Conservation (phyloP, 768 basidiomycete genomes). For the Fomitopsis serialis region DNA sequence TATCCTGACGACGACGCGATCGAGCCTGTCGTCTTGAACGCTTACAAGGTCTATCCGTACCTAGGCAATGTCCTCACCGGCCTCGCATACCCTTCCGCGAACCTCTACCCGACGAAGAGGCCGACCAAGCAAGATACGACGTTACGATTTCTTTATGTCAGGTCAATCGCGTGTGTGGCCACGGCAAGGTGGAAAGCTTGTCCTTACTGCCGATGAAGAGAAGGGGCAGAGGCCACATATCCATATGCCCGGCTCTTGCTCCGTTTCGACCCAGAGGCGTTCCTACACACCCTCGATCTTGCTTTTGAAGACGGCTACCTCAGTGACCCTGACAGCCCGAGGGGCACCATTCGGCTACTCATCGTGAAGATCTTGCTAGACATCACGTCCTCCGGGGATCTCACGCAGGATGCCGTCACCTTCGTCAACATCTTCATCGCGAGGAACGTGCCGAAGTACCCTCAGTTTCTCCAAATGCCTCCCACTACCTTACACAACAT, state of each 20-base stretch:
- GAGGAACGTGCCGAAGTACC: slow-evolving; percentile 94
- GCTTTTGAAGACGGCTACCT: slow-evolving; percentile 93
- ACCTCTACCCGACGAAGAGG: slow-evolving; percentile 59
- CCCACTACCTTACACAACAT: slow-evolving; percentile 68
- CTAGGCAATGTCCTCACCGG: slow-evolving; percentile 78
- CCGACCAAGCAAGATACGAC: slow-evolving; percentile 59
- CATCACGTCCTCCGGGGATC: slow-evolving; percentile 49
- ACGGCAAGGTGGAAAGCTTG: slow-evolving; percentile 62
- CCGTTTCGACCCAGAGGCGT: slow-evolving; percentile 87
- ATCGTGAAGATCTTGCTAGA: slow-evolving; percentile 84
- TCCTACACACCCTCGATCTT: slow-evolving; percentile 89
- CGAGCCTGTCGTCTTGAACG: slow-evolving; percentile 60
- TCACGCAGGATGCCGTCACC: slow-evolving; percentile 61
- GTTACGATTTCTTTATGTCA: slow-evolving; percentile 84
- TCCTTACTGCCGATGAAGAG: slow-evolving; percentile 73
- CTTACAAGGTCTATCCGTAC: slow-evolving; percentile 91
- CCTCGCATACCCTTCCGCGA: slow-evolving; percentile 83
- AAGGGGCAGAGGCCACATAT: slow-evolving; percentile 79
- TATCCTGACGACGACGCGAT: slow-evolving; percentile 33
- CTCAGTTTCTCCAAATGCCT: slow-evolving; percentile 72
- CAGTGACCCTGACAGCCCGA: slow-evolving; percentile 58
- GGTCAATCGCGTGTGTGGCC: slow-evolving; percentile 82
- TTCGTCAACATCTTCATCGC: slow-evolving; percentile 96
- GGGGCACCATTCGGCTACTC: slow-evolving; percentile 62
- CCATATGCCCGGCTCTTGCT: slow-evolving; percentile 84